These are phyloP conservation scores for Clitopilus hobsonii DNA, from an alignment of 768 basidiomycete genomes.

Conservation along the genomic window DNA sequence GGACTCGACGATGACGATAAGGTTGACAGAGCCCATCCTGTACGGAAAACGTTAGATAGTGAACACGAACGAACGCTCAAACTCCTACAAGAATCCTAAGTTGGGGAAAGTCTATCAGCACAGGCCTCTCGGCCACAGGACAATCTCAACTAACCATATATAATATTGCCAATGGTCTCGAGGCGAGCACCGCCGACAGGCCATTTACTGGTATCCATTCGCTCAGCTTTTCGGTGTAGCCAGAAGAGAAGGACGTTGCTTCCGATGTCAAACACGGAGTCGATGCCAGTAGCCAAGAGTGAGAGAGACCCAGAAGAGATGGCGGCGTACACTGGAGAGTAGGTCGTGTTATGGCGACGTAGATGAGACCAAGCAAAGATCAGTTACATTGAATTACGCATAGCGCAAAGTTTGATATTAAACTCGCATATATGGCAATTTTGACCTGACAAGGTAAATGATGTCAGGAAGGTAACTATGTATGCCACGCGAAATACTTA, in stretches of 20 bases:
- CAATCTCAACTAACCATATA: slow-evolving; percentile 56
- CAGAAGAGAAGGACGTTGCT: slow-evolving; percentile 80
- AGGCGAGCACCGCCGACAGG: slow-evolving; percentile 88
- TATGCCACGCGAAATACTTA: slow-evolving; percentile 25
- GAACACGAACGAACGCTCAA: no score
- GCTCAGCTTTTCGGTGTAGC: slow-evolving; percentile 68
- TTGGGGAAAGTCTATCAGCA: slow-evolving; percentile 1
- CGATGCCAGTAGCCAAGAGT: slow-evolving; percentile 85
- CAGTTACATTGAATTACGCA: slow-evolving; percentile 66
- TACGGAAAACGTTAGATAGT: not conserved
- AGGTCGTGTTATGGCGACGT: slow-evolving; percentile 3
- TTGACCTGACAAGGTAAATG: slow-evolving; percentile 54
- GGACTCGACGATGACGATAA: slow-evolving; percentile 89
- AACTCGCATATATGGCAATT: slow-evolving; percentile 81
- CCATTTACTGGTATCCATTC: slow-evolving; percentile 82
- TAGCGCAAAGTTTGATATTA: slow-evolving; percentile 71
- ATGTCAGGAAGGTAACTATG: not conserved
- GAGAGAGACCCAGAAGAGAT: slow-evolving; percentile 80
- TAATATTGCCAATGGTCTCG: slow-evolving; percentile 85
- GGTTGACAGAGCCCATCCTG: slow-evolving; percentile 89
- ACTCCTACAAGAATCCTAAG: slow-evolving; percentile 44
- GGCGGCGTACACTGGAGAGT: slow-evolving; percentile 79
- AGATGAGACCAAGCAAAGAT: not conserved
- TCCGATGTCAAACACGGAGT: slow-evolving; percentile 80
- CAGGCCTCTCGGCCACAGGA: no score